Evolutionary conservation across 1,139 yeast species (phyloP), one percentile per base, ranked within the genome.

Genomic region (Geotrichum siamense): DNA sequence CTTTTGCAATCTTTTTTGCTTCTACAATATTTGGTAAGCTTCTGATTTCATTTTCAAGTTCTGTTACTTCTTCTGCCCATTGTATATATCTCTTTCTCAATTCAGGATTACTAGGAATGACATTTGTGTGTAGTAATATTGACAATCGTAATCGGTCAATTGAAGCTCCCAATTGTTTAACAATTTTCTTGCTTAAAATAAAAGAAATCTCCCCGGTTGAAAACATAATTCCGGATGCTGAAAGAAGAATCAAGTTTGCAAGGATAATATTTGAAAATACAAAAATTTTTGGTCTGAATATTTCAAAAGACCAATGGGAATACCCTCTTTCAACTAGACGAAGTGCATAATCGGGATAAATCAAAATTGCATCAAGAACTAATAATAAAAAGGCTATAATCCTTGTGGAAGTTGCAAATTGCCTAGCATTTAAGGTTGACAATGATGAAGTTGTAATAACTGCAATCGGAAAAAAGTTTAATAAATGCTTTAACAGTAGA

Each of bases 191-290:
- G 16, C 45, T 37, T 8, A 39, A 35, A 5, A 45, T 19, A 21
- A 39, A 15, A 21, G 42, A 29, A 10, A 31, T 32, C 21, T 47
- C 49, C 16, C 39, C 49, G 2, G 45, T 25, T 26, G 49, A 51
- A 34, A 45, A 56, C 25, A 52, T 38, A 5, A 57, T 47, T 5
- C 58, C 58, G 3, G 58, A 50, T 20, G 51, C 51, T 0, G 55
- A 44, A 20, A 55, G 36, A 35, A 34, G 53, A 13, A 55, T 21
- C 34, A 53, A 15, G 3, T 30, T 35, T 1, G 50, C 58, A n/a
- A 53, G 31, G 3, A 47, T 32, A 15, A 35, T 37, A 31, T 56
- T 48, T 36, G 21, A 33, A 20, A 10, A 9, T 4, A 10, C 13
- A 8, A 33, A 33, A 13, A 5, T 25, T 21, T 8, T 5, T 8